Evolutionary conservation across 305 asterid species (phyloP).

Genomic region (Rubia balearica): DNA sequence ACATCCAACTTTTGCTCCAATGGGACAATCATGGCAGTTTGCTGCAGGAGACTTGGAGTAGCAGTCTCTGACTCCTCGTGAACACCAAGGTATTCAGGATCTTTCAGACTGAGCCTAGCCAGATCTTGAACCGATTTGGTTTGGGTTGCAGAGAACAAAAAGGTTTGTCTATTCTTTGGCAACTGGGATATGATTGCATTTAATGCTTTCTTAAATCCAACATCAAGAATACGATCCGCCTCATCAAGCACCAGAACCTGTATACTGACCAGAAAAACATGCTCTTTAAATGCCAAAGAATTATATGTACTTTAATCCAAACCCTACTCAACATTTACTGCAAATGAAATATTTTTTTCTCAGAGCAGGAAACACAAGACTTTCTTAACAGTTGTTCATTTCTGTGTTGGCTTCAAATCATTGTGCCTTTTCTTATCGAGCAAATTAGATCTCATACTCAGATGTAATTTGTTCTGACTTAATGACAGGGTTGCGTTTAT

Average conservation of each 20-base stretch:
- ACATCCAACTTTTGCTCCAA: slow-evolving; percentile 85
- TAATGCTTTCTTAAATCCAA: slow-evolving; percentile 66
- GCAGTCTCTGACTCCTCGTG: slow-evolving; percentile 84
- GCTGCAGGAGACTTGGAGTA: slow-evolving; percentile 75
- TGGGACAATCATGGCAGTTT: slow-evolving; percentile 72
- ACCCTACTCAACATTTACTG: neutral
- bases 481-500: neutral
- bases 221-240: slow-evolving; percentile 97
- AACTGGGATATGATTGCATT: slow-evolving; percentile 91
- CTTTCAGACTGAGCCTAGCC: slow-evolving; percentile 95
- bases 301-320: neutral
- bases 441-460: neutral
- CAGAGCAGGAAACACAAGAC: slow-evolving; percentile 2
- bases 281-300: slow-evolving; percentile 22
- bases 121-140: slow-evolving; percentile 93
- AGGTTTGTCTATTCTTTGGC: slow-evolving; percentile 80
- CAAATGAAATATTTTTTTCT: neutral
- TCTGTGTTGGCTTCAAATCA: neutral
- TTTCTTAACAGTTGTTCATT: neutral
- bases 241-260: slow-evolving; percentile 96
- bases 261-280: slow-evolving; percentile 38
- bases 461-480: too few species aligned
- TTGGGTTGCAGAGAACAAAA: slow-evolving; percentile 95
- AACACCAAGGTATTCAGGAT: slow-evolving; percentile 90
- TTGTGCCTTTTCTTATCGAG: neutral